Base-by-base conservation (phyloP, 2,329 filamentous ascomycete genomes). In the Fusarium sterilihyphosum region DNA sequence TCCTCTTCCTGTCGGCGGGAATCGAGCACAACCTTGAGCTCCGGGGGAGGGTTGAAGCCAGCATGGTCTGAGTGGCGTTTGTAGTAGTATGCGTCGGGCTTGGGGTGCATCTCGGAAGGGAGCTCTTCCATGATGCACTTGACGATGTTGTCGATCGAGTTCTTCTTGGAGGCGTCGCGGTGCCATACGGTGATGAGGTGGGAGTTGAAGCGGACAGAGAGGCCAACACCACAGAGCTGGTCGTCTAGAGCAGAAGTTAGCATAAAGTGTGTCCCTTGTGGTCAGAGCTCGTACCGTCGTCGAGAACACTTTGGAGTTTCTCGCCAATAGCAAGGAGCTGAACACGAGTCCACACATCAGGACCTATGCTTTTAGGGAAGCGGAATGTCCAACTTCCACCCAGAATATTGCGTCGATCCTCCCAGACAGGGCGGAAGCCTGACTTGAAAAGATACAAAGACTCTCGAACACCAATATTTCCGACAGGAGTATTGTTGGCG, bases 321-420 rank as follows among this genome's bases (percentile, higher is more conserved):
- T 97, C 94, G 40, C 94, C 94, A 70, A 96, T 94, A 40, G 94
- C 94, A 82, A 96, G 88, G 80, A 96, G 85, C 84, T 95, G 90
- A 71, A 98, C 88, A 80, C 92, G 91, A 77, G 92, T 95, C 94
- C 92, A 98, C 80, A 94, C 93, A 78, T 92, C 92, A 6, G 91
- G 89, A 11, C 90, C 90, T 43, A 89, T 88, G 71, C 87, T 88
- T 86, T 97, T 98, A 73, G 92, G 91, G 50, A 98, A 92, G 58
- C 95, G 92, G 84, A 98, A 97, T 29, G 94, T 97, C 94, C 94
- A 98, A 81, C 93, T 93, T 57, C 96, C 96, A 60, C 96, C 96
- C 71, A 91, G 88, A 68, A 92, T 87, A 83, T 98, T 98, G 78
- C 96, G 91, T 46, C 93, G 90, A 81, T 98, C 96, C 84, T 95